Conservation (phyloP, 2,329 filamentous ascomycete species). For the Xylariaceae sp. region DNA sequence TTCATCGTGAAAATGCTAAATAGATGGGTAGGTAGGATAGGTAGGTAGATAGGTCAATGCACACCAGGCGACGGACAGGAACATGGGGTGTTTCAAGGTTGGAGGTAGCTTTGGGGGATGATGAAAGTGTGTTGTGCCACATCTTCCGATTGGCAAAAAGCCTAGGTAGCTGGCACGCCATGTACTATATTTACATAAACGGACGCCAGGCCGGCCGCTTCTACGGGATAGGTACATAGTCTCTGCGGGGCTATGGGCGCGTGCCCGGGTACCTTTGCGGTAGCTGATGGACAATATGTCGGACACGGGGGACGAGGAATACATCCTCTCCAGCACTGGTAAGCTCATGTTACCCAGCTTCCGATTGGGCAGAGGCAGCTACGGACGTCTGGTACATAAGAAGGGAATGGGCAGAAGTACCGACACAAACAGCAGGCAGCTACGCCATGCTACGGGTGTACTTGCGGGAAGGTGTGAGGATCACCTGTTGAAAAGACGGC, state of each 20-base stretch:
- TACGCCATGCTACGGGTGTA: neutral
- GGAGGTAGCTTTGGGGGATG: neutral
- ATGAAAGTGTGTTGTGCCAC: neutral
- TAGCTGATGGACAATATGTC: neutral
- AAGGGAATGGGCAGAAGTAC: neutral
- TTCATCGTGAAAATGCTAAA: constrained; percentile 14
- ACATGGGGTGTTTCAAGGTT: neutral
- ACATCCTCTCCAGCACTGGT: neutral
- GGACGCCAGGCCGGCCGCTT: neutral
- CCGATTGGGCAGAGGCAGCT: neutral
- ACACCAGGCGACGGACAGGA: neutral
- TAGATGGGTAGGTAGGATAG: no score
- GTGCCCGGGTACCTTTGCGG: neutral
- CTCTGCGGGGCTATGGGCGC: neutral
- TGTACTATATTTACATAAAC: neutral
- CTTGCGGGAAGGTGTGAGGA: no score
- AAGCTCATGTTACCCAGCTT: no score
- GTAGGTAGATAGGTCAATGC: neutral
- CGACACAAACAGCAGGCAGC: neutral
- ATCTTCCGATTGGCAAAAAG: constrained; percentile 10
- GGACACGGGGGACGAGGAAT: neutral
- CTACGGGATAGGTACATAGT: neutral
- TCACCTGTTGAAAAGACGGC: no score
- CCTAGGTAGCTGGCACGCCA: neutral
- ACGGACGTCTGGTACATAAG: neutral